These are phyloP conservation scores for Austropuccinia psidii DNA, from an alignment of 1,284 basidiomycete species.

Conservation along the genomic window DNA sequence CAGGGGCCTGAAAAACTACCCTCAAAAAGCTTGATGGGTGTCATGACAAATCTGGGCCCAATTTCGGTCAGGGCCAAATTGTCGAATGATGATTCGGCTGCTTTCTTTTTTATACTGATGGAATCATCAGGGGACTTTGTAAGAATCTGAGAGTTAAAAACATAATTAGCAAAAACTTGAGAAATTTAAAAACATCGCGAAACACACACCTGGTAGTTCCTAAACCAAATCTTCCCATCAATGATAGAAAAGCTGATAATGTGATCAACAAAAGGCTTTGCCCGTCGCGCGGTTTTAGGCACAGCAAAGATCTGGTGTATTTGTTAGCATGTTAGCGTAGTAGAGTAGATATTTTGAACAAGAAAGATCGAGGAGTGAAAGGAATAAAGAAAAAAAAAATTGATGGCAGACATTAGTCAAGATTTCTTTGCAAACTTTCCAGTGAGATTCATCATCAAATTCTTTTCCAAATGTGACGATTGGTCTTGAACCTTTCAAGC, in stretches of 20 bases:
- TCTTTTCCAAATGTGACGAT: constrained; percentile 84
- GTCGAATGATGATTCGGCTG: not conserved
- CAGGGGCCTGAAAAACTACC: constrained; percentile 92
- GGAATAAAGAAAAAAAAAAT: not conserved
- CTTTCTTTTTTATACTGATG: not conserved
- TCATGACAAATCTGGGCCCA: constrained; percentile 92
- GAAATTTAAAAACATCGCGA: not conserved
- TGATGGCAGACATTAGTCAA: constrained; percentile 75
- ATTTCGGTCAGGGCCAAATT: constrained; percentile 70
- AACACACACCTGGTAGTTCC: constrained; percentile 69
- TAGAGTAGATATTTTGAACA: too few relatives aligned
- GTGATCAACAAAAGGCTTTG: constrained; percentile 98
- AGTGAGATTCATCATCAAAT: constrained; percentile 86
- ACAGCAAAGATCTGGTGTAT: constrained; percentile 77
- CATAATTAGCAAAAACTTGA: not conserved
- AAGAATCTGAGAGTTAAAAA: not conserved
- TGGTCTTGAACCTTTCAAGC: constrained; percentile 88
- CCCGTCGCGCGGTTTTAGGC: constrained; percentile 73
- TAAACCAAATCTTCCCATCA: constrained; percentile 97
- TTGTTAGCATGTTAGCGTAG: not conserved
- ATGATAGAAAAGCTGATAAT: constrained; percentile 91
- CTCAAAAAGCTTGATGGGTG: constrained; percentile 96
- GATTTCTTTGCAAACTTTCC: constrained; percentile 81
- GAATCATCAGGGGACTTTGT: constrained; percentile 5
- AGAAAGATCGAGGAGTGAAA: too few relatives aligned